phyloP scores from a whole-genome alignment of 1,284 basidiomycete genomes.

The Megacollybia platyphylla region DNA sequence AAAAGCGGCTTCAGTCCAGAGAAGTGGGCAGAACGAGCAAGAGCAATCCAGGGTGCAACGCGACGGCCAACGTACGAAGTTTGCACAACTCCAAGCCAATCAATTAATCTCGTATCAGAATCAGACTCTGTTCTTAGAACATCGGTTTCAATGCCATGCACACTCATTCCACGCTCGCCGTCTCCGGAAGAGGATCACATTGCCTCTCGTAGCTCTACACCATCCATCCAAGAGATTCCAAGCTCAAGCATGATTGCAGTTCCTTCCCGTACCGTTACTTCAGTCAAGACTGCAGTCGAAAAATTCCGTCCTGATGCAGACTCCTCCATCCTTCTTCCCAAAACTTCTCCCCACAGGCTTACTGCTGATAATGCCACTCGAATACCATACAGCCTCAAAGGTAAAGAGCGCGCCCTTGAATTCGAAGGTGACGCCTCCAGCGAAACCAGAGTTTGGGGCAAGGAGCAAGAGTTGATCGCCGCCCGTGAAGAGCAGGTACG shows the following conservation, averaged over 20 bases:
- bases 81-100: slow-evolving; percentile 1
- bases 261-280: slow-evolving; percentile 15
- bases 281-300: slow-evolving; percentile 29
- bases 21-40: background rate
- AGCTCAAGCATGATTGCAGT: slow-evolving; percentile 7
- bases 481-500: slow-evolving; percentile 37
- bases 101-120: background rate
- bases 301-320: slow-evolving; percentile 26
- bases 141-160: slow-evolving; percentile 63
- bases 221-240: background rate
- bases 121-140: slow-evolving; percentile 16
- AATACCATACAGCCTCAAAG: slow-evolving; percentile 22
- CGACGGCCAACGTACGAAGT: background rate
- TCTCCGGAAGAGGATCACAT: slow-evolving; percentile 26
- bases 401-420: slow-evolving; percentile 32
- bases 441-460: slow-evolving; percentile 36
- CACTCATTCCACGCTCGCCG: slow-evolving; percentile 57
- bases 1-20: slow-evolving; percentile 1
- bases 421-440: slow-evolving; percentile 26
- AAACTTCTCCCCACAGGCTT: slow-evolving; percentile 14
- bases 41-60: background rate
- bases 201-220: background rate
- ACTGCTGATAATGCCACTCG: slow-evolving; percentile 5
- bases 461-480: slow-evolving; percentile 43
- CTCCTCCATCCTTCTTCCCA: slow-evolving; percentile 25